Conservation (phyloP, 192 early-diverging fungal genomes). For the Irineochytrium annulatum region DNA sequence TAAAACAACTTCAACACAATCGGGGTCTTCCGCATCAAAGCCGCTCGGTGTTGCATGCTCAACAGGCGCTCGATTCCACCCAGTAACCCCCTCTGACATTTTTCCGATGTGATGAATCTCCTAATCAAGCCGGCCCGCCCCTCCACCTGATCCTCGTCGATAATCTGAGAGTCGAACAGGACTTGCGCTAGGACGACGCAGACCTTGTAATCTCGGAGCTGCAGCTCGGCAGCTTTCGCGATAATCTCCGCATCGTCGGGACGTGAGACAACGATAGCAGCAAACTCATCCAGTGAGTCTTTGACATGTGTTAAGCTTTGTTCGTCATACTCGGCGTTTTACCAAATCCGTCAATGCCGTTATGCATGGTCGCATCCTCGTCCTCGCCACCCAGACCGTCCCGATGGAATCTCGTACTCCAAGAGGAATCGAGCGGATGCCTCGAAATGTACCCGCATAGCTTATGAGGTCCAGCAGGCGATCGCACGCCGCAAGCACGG, state of each 20-base stretch:
- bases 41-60: slow-evolving; percentile 45
- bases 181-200: slow-evolving; percentile 76
- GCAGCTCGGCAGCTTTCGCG: slow-evolving; percentile 72
- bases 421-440: slow-evolving; percentile 69
- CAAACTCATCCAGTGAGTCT: slow-evolving; percentile 71
- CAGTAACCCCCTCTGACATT: slow-evolving; percentile 80
- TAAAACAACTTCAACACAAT: slow-evolving; percentile 85
- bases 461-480: slow-evolving; percentile 82
- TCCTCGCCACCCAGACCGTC: too few relatives aligned
- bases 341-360: too few relatives aligned
- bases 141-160: slow-evolving; percentile 64
- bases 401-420: too few relatives aligned
- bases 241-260: slow-evolving; percentile 46
- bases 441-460: slow-evolving; percentile 86
- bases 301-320: too few relatives aligned
- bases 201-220: slow-evolving; percentile 76
- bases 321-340: too few relatives aligned
- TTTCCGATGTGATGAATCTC: slow-evolving; percentile 71
- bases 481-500: slow-evolving; percentile 86
- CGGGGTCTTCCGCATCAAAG: slow-evolving; percentile 53
- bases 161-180: slow-evolving; percentile 58
- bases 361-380: too few relatives aligned
- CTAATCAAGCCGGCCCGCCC: slow-evolving; percentile 66
- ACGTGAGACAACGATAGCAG: slow-evolving; percentile 74
- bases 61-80: slow-evolving; percentile 90